Percentiles rank a stretch among this genome's conserved stretches.
Evolutionary conservation across 2,329 filamentous ascomycete species (phyloP).

Genomic region (Eurotiales sp.): DNA sequence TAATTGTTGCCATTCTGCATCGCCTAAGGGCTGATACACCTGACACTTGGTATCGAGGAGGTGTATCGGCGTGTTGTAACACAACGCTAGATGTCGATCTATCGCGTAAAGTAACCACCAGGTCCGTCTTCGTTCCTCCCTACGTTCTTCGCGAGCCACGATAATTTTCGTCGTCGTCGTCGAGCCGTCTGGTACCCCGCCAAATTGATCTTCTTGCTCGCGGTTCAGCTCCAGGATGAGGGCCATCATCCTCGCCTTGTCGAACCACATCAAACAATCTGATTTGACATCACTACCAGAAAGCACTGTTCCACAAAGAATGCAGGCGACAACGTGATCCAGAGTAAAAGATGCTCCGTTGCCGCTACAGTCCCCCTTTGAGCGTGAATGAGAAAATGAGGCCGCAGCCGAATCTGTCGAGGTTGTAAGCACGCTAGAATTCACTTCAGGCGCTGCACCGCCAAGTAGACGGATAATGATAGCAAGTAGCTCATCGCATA

Average conservation of each 20-base stretch:
- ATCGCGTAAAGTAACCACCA: conserved; percentile 7
- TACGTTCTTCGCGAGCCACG: not conserved
- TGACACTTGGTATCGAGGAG: not conserved
- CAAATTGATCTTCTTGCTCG: not conserved
- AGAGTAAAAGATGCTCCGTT: not conserved
- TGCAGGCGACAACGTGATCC: conserved; percentile 1
- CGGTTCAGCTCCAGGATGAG: conserved; percentile 1
- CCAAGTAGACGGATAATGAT: not conserved
- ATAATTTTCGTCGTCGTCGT: not conserved
- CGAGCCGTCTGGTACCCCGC: not conserved
- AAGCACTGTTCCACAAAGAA: conserved; percentile 1
- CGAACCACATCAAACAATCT: conserved; percentile 2
- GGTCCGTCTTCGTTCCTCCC: not conserved
- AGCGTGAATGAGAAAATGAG: not conserved
- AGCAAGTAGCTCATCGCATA: conserved; percentile 1
- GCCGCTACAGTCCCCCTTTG: not conserved
- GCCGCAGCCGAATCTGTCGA: not conserved
- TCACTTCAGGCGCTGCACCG: not conserved
- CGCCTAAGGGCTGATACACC: not conserved
- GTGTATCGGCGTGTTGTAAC: conserved; percentile 1
- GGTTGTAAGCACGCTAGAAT: not conserved
- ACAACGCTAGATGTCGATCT: conserved; percentile 3
- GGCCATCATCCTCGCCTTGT: conserved; percentile 4
- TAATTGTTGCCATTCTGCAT: conserved; percentile 1
- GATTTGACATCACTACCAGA: conserved; percentile 5